Base-by-base conservation (phyloP, 768 basidiomycete species). In the Suillus decipiens region DNA sequence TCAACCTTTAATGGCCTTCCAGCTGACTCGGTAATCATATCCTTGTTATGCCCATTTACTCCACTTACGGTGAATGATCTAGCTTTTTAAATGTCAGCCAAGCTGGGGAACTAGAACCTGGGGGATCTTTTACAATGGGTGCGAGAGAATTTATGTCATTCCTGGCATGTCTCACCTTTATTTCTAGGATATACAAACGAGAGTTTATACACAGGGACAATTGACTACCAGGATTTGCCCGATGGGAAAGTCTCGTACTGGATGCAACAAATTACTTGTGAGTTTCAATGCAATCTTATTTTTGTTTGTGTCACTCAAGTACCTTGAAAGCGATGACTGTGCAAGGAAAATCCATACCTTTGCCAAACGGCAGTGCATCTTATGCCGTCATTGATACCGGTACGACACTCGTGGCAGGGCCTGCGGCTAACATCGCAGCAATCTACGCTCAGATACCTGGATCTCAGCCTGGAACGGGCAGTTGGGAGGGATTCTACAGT, bases 91-190 rank as follows among this genome's bases (percentile, higher is more conserved):
- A 87, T 66, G 79, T 76, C n/a, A 71, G 79, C 1, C 45, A 67
- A 3, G 80, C 79, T 0, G 66, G 76, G 41, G 36, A 64, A 0
- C 72, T 84, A 42, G 88, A 91, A 70, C 83, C 84, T 48, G 93
- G 93, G 69, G 92, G 93, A 14, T 81, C 85, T 1, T 89, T 94
- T 69, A 85, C 83, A 0, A 83, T 93, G 80, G 91, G 91, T 82
- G 14, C 58, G 41, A 19, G 17, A 31, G 53, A 59, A 57, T n/a
- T 28, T 12, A 72, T 56, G 75, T 68, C 5, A 8, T 7, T 43
- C 31, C 22, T 24, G 10, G 15, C 6, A 14, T 31, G 4, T 3
- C 60, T 69, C n/a, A 68, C 37, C 37, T 62, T 53, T 11, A 0
- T 58, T 28, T 55, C 70, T 77, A 83, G 90, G 90, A 17, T 89